Percentiles rank a stretch among this genome's conserved stretches.
Conservation (phyloP, 345 rosid species). For the Melaleuca alternifolia region DNA sequence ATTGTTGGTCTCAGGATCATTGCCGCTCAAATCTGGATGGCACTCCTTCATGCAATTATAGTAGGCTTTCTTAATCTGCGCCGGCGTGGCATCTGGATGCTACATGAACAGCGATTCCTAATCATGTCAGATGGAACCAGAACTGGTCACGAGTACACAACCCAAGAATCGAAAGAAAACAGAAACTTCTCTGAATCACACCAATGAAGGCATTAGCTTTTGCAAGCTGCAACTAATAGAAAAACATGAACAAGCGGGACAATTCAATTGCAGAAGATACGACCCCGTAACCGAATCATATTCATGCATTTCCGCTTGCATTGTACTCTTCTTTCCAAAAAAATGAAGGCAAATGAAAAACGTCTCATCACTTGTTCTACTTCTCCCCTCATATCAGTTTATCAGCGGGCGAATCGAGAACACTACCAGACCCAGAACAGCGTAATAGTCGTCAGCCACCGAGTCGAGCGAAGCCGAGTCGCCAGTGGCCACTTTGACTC, state of each 20-base stretch:
- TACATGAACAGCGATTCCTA: background rate
- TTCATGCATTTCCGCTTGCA: background rate
- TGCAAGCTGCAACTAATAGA: background rate
- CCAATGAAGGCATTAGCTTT: background rate
- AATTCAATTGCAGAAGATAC: background rate
- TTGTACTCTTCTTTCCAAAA: background rate
- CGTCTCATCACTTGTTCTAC: background rate
- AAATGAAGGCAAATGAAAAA: background rate
- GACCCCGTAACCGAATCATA: background rate
- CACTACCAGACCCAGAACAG: conserved; percentile 81
- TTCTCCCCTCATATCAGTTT: background rate
- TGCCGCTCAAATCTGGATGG: conserved; percentile 91
- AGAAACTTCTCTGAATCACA: background rate
- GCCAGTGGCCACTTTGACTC: conserved; percentile 46
- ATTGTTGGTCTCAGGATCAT: conserved; percentile 69
- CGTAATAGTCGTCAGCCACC: conserved; percentile 72
- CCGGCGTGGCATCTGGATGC: conserved; percentile 89
- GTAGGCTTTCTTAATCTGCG: conserved; percentile 86
- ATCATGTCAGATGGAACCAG: background rate
- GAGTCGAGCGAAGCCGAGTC: conserved; percentile 31
- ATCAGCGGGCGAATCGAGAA: background rate
- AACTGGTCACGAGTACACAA: background rate
- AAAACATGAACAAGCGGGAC: background rate
- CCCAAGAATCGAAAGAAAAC: background rate
- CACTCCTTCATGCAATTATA: conserved; percentile 96